phyloP scores from a whole-genome alignment of 441 rosid species.

The Erodium texanum region DNA sequence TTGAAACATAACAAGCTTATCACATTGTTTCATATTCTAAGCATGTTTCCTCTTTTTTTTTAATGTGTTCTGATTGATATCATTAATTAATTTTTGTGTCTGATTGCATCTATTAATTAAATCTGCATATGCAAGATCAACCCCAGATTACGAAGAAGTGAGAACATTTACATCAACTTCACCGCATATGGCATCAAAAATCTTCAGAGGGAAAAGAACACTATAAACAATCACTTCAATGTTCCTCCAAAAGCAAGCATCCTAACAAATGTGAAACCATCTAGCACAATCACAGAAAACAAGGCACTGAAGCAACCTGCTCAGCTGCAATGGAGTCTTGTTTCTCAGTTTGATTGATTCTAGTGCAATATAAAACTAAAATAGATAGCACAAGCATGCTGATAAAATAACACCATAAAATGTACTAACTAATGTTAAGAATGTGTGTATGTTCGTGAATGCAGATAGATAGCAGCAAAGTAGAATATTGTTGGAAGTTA shows the following conservation, averaged over 20 bases:
- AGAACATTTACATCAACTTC: not conserved
- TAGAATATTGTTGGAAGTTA: conserved; percentile 21
- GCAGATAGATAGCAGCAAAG: not conserved
- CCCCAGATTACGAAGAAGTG: not conserved
- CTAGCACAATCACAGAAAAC: not conserved
- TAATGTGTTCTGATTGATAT: not conserved
- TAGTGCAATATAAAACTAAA: not conserved
- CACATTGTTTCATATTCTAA: not conserved
- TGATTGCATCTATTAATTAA: not conserved
- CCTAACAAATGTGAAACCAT: not conserved
- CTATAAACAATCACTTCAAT: not conserved
- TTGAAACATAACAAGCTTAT: not conserved
- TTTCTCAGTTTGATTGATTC: conserved; percentile 9
- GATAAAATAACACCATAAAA: not conserved
- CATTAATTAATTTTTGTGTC: not conserved
- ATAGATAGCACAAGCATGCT: not conserved
- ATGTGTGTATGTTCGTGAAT: not conserved
- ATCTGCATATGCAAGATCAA: not conserved
- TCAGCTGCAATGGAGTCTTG: not conserved
- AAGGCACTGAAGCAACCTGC: not conserved
- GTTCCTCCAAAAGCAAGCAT: not conserved
- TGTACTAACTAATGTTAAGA: not conserved
- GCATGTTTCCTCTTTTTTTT: not conserved
- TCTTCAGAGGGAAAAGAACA: not conserved
- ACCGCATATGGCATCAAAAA: not conserved